phyloP scores from a whole-genome alignment of 2,329 filamentous ascomycete species.

The Fusarium irregulare region DNA sequence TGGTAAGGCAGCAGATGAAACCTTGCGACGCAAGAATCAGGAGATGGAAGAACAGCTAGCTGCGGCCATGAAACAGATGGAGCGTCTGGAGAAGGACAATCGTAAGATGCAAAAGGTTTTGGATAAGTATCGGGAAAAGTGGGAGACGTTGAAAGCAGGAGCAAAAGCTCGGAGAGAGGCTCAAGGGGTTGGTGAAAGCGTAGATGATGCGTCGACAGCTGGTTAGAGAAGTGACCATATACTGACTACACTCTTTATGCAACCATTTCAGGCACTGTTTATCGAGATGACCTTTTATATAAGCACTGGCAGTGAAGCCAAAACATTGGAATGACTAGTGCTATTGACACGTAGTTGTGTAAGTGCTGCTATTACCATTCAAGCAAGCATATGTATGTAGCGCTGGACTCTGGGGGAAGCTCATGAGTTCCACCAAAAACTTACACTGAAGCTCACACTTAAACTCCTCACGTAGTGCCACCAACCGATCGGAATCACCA shows the following conservation, averaged over 20 bases:
- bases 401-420: background rate
- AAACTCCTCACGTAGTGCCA: slow-evolving; percentile 96
- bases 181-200: slow-evolving; percentile 51
- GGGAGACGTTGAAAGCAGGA: slow-evolving; percentile 70
- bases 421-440: slow-evolving; percentile 88
- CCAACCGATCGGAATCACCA: slow-evolving; percentile 95
- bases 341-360: background rate
- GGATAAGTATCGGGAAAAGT: slow-evolving; percentile 69
- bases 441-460: slow-evolving; percentile 90
- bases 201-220: slow-evolving; percentile 49
- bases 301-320: slow-evolving; percentile 1
- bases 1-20: slow-evolving; percentile 48
- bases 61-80: slow-evolving; percentile 68
- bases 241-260: background rate
- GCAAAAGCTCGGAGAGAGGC: slow-evolving; percentile 66
- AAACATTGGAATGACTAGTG: background rate
- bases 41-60: slow-evolving; percentile 77
- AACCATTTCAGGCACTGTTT: background rate
- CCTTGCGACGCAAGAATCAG: slow-evolving; percentile 61
- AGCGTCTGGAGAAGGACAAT: slow-evolving; percentile 73
- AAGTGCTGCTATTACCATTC: background rate
- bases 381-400: background rate
- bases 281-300: slow-evolving; percentile 15
- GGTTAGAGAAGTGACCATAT: slow-evolving; percentile 24
- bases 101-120: slow-evolving; percentile 66